These are phyloP conservation scores for Saccharomyces hybrid DNA, from an alignment of 1,139 yeast genomes.

Conservation along the genomic window DNA sequence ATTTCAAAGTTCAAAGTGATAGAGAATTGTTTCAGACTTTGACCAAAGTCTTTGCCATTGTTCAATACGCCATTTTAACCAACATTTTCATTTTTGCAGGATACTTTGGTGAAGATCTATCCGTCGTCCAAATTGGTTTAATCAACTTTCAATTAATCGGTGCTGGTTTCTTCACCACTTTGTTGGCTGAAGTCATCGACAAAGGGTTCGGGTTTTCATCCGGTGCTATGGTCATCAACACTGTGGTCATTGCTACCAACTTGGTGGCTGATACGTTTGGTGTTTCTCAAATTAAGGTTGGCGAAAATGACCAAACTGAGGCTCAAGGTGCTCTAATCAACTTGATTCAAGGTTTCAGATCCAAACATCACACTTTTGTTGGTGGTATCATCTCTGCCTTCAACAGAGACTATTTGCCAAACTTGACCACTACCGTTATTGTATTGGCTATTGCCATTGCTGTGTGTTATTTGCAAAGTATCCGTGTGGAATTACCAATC, in stretches of 20 bases:
- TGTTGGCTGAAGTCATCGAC: conserved; percentile 71
- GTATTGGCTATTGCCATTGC: conserved; percentile 40
- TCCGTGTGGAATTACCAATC: conserved; percentile 73
- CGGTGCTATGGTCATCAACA: conserved; percentile 63
- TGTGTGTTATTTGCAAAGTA: conserved; percentile 54
- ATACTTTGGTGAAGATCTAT: conserved; percentile 47
- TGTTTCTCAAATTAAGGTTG: conserved; percentile 45
- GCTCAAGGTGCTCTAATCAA: conserved; percentile 66
- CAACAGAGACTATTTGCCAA: conserved; percentile 67
- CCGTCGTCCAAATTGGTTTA: conserved; percentile 34
- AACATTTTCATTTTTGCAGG: conserved; percentile 57
- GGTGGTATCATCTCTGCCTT: conserved; percentile 53
- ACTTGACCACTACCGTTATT: conserved; percentile 60
- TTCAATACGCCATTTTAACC: conserved; percentile 33
- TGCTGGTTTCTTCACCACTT: conserved; percentile 54
- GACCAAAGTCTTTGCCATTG: conserved; percentile 64
- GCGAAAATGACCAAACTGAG: conserved; percentile 40
- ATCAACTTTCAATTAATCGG: conserved; percentile 59
- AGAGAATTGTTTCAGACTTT: conserved; percentile 80
- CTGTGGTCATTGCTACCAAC: conserved; percentile 57
- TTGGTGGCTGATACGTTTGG: conserved; percentile 65
- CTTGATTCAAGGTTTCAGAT: conserved; percentile 47
- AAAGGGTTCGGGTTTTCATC: conserved; percentile 89
- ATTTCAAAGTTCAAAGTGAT: conserved; percentile 60
- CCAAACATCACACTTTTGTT: conserved; percentile 37